Evolutionary conservation across 2,329 filamentous ascomycete genomes (phyloP), one percentile per base, ranked within the genome.

Genomic region (Sordariomycetes sp.): DNA sequence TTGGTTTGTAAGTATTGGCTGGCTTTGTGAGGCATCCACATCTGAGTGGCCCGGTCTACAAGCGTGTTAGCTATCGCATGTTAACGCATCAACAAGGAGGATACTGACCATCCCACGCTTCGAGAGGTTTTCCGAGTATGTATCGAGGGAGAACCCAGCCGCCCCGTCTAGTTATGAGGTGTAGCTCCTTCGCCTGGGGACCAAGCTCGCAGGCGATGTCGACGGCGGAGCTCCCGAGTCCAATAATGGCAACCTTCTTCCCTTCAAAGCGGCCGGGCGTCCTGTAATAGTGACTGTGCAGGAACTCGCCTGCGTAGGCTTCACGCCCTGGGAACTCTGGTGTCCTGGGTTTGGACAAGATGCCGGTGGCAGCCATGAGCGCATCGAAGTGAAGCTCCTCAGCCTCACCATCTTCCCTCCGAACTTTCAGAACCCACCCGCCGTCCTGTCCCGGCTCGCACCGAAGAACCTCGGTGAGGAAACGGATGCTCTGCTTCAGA

Each of bases 281-380:
- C 53, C 70, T 65, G 60, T 72, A 73, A 34, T 62, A 62, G 59
- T 71, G 67, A 55, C 70, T 72, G 57, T 73, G 70, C 45, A 72
- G 51, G 48, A 72, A 63, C 55, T 67, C 61, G 5, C 68, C 68
- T 57, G 65, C 58, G 60, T 71, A 73, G 13, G 17, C 45, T 10
- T 69, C 67, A 17, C 62, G 59, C 22, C 65, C 68, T 54, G 64
- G 58, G 55, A 70, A 67, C 4, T 64, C 63, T 1, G 68, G 69
- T 7, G 66, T 58, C 32, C 60, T 56, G 2, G 72, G 71, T n/a
- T 59, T 62, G 7, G 65, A 64, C 32, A 64, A 57, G 53, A 68
- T 61, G 10, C 71, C 70, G 1, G 66, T 65, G 35, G 68, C 69
- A 35, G 67, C 65, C 35, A 73, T 66, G 13, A 73, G 65, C 2